These are phyloP conservation scores for Amphibolis antarctica DNA, from an alignment of 106 monocot genomes.

Conservation along the genomic window DNA sequence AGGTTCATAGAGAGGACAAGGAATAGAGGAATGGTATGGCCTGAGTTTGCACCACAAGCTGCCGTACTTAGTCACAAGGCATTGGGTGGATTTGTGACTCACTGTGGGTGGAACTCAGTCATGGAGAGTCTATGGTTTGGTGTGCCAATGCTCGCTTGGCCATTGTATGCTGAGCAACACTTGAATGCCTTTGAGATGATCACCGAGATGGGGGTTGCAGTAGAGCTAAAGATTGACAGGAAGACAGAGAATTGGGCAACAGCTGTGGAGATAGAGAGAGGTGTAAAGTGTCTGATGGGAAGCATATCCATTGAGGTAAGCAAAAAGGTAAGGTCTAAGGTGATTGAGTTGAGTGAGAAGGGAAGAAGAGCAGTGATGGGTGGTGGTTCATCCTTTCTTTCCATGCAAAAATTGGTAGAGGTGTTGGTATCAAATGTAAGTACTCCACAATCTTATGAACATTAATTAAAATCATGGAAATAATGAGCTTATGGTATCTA, in stretches of 20 bases:
- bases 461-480: too few species aligned
- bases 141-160: slow-evolving; percentile 5
- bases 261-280: slow-evolving; percentile 1
- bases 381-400: slow-evolving; percentile 6
- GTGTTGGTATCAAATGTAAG: background rate
- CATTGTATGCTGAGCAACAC: slow-evolving; percentile 4
- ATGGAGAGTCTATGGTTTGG: slow-evolving; percentile 19
- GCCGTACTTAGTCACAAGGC: background rate
- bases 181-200: slow-evolving; percentile 11
- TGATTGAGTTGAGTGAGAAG: too few species aligned
- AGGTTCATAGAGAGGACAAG: slow-evolving; percentile 1
- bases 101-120: slow-evolving; percentile 41
- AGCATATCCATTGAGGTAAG: background rate
- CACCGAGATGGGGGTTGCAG: slow-evolving; percentile 1
- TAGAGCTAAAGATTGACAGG: slow-evolving; percentile 1
- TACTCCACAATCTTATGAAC: too few species aligned
- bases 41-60: slow-evolving; percentile 4
- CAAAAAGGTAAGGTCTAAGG: too few species aligned
- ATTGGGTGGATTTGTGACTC: slow-evolving; percentile 27
- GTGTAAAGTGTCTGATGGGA: slow-evolving; percentile 3
- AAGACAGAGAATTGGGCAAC: background rate
- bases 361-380: background rate
- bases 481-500: too few species aligned
- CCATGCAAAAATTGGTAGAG: slow-evolving; percentile 10
- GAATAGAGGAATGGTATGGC: slow-evolving; percentile 5